A percentile compares a stretch with the other conserved stretches of the same genome.
These are phyloP conservation scores for Daldinia loculata DNA, from an alignment of 495 filamentous ascomycete species.

Conservation along the genomic window DNA sequence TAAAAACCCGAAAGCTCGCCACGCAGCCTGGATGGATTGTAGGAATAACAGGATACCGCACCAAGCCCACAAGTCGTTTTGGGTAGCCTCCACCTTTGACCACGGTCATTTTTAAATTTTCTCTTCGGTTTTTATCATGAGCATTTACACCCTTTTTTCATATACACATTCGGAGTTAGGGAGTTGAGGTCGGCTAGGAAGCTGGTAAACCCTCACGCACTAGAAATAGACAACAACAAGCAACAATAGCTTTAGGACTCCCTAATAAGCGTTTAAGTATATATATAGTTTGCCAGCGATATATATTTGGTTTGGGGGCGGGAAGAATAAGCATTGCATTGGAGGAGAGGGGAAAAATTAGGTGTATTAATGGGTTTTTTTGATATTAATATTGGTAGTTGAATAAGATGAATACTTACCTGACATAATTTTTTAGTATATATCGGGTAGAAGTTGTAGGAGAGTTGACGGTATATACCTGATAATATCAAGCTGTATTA, in stretches of 20 bases:
- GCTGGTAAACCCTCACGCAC: slow-evolving; percentile 2
- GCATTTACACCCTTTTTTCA: slow-evolving; percentile 11
- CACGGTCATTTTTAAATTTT: slow-evolving; percentile 19
- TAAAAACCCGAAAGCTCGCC: background rate
- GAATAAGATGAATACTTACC: background rate
- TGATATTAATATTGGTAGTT: background rate
- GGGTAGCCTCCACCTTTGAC: slow-evolving; percentile 9
- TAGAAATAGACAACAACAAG: slow-evolving; percentile 9
- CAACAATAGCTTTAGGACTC: background rate
- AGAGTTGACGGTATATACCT: too few relatives aligned
- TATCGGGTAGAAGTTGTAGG: too few relatives aligned
- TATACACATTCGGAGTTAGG: slow-evolving; percentile 18
- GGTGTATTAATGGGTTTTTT: background rate
- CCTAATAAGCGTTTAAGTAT: slow-evolving; percentile 8
- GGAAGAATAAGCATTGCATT: background rate
- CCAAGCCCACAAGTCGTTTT: background rate
- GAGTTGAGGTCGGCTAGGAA: slow-evolving; percentile 11
- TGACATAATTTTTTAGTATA: background rate
- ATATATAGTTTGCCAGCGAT: background rate
- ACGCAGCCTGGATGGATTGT: slow-evolving; percentile 2
- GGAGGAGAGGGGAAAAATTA: background rate
- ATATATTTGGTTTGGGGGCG: background rate
- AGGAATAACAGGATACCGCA: slow-evolving; percentile 20
- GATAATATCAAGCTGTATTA: too few relatives aligned
- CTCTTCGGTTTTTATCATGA: slow-evolving; percentile 18